Base-by-base conservation (phyloP, 1,139 yeast species). In the Pichia sp. region DNA sequence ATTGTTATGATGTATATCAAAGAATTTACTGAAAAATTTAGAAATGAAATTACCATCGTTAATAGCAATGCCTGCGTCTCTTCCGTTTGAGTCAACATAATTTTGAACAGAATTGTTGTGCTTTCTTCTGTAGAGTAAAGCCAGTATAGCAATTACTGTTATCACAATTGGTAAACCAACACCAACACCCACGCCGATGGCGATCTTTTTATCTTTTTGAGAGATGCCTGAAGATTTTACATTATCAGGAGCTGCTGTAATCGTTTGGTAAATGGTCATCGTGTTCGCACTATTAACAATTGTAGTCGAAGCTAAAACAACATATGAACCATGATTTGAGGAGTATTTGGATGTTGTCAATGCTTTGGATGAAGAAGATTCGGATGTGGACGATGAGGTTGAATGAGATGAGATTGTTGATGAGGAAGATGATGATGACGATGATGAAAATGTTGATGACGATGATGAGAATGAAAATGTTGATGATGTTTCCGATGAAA, bases 131-230 rank as follows among this genome's bases (percentile, higher is more conserved):
- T 49, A 54, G 23, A 52, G 40, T 29, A 58, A 43, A 23, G 52
- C 43, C 7, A 52, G 36, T 3, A 51, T 39, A 10, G 56, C 36
- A 5, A 54, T 44, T 4, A 61, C 42, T 7, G 52, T 37, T 3
- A 54, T 44, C 5, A 64, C 44, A 4, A 64, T 42, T 5, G 68
- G 67, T 2, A 64, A 58, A 42, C 66, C 66, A 4, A 64, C 43
- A 43, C 68, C 68, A 26, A 64, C 72, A 23, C 68, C 72, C 43
- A 73, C 71, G 37, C 80, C 80, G 40, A 73, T 67, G n/a, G 72
- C 70, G 32, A 73, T 66, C 44, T 66, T 66, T 45, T 67, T 66
- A 46, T 68, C 61, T 41, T 71, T 68, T n/a, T 57, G 55, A 0
- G 75, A 66, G 3, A 73, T 56, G 0, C 72, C 72, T 4, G 58